Evolutionary conservation across 2,329 filamentous ascomycete species (phyloP).

Genomic region (Diaporthe helianthi): DNA sequence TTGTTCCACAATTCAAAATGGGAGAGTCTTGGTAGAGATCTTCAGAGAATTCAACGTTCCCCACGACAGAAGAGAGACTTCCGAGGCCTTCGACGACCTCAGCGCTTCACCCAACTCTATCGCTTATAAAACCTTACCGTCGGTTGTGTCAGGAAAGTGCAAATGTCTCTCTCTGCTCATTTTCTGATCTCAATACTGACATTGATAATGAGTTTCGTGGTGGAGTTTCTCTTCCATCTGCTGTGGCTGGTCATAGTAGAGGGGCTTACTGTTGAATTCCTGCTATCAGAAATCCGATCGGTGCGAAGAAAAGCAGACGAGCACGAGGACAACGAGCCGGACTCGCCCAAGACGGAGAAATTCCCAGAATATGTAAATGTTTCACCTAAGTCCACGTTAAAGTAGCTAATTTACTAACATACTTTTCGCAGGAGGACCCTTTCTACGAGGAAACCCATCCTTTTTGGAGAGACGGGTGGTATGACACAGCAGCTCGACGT

Average conservation of each 20-base stretch:
- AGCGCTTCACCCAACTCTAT: not conserved
- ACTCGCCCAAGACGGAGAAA: not conserved
- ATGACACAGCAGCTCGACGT: not conserved
- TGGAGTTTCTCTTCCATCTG: not conserved
- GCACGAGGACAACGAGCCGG: not conserved
- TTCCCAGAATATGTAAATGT: constrained; percentile 12
- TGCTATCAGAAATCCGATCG: not conserved
- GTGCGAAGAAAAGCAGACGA: not conserved
- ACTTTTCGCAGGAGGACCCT: not conserved
- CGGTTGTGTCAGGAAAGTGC: not conserved
- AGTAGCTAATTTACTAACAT: not conserved
- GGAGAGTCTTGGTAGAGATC: too few relatives aligned
- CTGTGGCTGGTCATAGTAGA: constrained; percentile 4
- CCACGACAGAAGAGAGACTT: not conserved
- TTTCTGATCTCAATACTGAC: not conserved
- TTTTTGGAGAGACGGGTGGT: not conserved
- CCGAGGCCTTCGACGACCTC: not conserved
- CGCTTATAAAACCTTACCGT: too few relatives aligned
- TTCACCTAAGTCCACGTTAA: not conserved
- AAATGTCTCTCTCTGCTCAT: not conserved
- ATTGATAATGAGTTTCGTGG: not conserved
- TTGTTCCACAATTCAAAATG: too few relatives aligned
- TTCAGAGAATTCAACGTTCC: not conserved
- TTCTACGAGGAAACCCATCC: not conserved
- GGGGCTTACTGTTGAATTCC: not conserved